Conservation (phyloP, 495 filamentous ascomycete genomes). For the Penicillium subrubescens region DNA sequence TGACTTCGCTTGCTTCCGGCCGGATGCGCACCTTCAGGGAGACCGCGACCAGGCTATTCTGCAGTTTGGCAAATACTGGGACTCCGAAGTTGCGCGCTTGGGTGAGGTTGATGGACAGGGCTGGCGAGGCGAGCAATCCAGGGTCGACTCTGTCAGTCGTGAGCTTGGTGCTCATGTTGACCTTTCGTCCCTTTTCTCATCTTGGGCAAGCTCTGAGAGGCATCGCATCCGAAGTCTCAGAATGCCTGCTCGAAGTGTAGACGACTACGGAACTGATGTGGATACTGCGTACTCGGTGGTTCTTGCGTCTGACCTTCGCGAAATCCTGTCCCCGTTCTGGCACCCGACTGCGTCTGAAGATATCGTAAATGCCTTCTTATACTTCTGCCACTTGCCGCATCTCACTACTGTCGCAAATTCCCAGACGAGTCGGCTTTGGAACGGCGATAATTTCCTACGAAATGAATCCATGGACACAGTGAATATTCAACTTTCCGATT, state of each 20-base stretch:
- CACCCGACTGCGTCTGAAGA: slow-evolving; percentile 30
- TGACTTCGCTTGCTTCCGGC: slow-evolving; percentile 69
- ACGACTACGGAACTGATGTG: slow-evolving; percentile 56
- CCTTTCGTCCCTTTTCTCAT: slow-evolving; percentile 33
- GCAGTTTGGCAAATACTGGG: slow-evolving; percentile 77
- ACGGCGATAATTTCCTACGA: slow-evolving; percentile 46
- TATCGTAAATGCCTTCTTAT: slow-evolving; percentile 66
- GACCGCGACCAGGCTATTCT: slow-evolving; percentile 30
- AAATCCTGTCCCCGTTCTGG: slow-evolving; percentile 60
- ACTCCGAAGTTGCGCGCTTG: slow-evolving; percentile 77
- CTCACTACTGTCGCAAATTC: slow-evolving; percentile 25
- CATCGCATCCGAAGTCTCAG: slow-evolving; percentile 46
- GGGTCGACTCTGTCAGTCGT: background rate
- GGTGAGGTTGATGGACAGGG: slow-evolving; percentile 73
- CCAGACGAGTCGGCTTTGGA: slow-evolving; percentile 37
- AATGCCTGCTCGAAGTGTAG: slow-evolving; percentile 65
- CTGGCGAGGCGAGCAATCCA: slow-evolving; percentile 53
- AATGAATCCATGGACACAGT: slow-evolving; percentile 42
- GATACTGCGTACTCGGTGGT: slow-evolving; percentile 81
- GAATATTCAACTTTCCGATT: slow-evolving; percentile 27
- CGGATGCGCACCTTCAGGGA: slow-evolving; percentile 25
- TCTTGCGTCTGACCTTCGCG: slow-evolving; percentile 73
- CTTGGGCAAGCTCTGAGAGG: slow-evolving; percentile 66
- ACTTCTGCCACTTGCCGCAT: slow-evolving; percentile 70
- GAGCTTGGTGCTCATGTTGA: slow-evolving; percentile 24